phyloP scores from a whole-genome alignment of 441 rosid species.

The Eutrema salsugineum region DNA sequence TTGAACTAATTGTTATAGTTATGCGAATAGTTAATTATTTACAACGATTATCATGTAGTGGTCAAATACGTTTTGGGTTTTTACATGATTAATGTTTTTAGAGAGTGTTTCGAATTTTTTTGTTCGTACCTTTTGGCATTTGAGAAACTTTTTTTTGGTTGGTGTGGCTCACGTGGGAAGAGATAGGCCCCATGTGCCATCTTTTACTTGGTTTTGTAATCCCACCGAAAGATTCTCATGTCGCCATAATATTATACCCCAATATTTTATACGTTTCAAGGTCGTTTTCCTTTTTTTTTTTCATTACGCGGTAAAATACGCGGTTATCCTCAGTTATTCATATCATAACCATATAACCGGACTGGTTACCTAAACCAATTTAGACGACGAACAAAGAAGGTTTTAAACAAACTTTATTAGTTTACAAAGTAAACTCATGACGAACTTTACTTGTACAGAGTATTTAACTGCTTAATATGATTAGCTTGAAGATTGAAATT shows the following conservation, averaged over 20 bases:
- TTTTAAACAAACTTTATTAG: not conserved
- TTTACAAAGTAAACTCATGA: too few relatives aligned
- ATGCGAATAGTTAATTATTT: not conserved
- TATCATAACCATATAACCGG: not conserved
- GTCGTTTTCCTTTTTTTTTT: slow-evolving; percentile 28
- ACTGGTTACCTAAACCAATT: not conserved
- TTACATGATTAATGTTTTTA: not conserved
- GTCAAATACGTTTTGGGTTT: not conserved
- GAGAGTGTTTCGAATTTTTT: not conserved
- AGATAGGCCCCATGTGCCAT: slow-evolving; percentile 14
- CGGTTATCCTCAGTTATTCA: not conserved
- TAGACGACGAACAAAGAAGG: not conserved
- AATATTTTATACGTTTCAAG: not conserved
- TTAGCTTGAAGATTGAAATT: not conserved
- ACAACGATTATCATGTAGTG: not conserved
- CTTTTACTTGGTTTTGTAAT: slow-evolving; percentile 27
- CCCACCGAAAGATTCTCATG: slow-evolving; percentile 50
- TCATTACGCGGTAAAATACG: accelerated
- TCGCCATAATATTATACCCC: slow-evolving; percentile 43
- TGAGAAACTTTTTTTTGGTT: not conserved
- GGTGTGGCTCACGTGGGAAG: slow-evolving; percentile 30
- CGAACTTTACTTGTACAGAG: too few relatives aligned
- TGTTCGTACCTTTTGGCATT: too few relatives aligned
- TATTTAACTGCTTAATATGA: not conserved
- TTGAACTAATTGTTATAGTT: not conserved